These are phyloP conservation scores for Penicillium atrosanguineum DNA, from an alignment of 495 filamentous ascomycete genomes.

Conservation along the genomic window DNA sequence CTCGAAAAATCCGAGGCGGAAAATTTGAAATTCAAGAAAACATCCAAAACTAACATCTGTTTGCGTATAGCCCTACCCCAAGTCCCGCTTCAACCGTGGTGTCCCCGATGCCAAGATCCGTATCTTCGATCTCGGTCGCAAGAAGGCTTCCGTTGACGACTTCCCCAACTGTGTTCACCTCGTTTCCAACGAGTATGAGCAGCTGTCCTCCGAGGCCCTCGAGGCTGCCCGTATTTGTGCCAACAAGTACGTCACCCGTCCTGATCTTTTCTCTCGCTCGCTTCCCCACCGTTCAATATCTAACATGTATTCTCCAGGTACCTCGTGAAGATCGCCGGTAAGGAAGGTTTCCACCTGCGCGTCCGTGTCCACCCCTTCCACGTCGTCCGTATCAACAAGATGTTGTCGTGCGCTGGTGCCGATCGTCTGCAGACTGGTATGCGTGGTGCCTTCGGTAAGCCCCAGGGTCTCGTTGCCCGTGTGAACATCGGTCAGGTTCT, in stretches of 20 bases:
- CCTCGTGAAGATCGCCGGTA: constrained; percentile 94
- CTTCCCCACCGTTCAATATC: neutral
- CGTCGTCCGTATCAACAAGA: constrained; percentile 99
- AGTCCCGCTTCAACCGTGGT: constrained; percentile 99
- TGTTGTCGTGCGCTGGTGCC: constrained; percentile 99
- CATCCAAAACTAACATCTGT: constrained; percentile 26
- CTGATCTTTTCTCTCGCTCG: neutral
- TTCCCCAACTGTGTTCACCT: constrained; percentile 98
- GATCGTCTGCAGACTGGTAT: constrained; percentile 99
- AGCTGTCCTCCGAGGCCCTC: constrained; percentile 96
- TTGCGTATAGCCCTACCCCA: constrained; percentile 80
- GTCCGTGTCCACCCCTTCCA: constrained; percentile 99
- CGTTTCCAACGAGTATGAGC: constrained; percentile 99
- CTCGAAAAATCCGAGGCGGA: neutral
- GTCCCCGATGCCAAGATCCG: constrained; percentile 98
- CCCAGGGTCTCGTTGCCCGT: constrained; percentile 95
- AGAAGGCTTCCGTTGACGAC: constrained; percentile 96
- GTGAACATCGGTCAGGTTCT: constrained; percentile 99
- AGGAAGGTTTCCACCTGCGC: constrained; percentile 99
- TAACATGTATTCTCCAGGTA: constrained; percentile 49
- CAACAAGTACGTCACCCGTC: constrained; percentile 75
- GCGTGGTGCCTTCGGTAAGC: constrained; percentile 99
- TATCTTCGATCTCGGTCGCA: constrained; percentile 99
- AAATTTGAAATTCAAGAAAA: neutral
- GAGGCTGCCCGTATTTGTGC: constrained; percentile 99